Evolutionary conservation across 2,329 filamentous ascomycete genomes (phyloP).

Genomic region (Trichoderma sp.): DNA sequence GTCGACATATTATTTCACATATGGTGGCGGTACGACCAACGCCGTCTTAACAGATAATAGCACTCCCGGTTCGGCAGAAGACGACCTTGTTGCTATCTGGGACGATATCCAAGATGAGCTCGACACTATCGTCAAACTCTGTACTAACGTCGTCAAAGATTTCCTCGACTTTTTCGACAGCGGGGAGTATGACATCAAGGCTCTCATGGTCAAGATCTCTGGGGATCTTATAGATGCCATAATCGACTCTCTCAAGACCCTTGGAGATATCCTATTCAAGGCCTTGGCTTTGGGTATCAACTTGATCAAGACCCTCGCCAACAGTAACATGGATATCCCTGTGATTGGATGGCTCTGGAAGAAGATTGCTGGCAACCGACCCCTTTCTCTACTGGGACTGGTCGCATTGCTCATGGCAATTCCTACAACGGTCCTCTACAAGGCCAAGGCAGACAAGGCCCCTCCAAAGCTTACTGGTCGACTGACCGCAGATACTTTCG

Average conservation of each 20-base stretch:
- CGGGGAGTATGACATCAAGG: neutral
- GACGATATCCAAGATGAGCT: neutral
- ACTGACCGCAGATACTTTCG: neutral
- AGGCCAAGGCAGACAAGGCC: neutral
- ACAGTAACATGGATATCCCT: neutral
- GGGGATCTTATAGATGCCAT: neutral
- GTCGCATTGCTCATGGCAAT: neutral
- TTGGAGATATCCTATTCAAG: neutral
- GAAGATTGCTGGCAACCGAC: neutral
- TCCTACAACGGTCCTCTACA: neutral
- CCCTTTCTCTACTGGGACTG: neutral
- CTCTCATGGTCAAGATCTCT: neutral
- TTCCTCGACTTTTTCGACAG: neutral
- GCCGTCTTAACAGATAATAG: neutral
- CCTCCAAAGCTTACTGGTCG: neutral
- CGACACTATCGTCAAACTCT: neutral
- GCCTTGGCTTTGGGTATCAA: neutral
- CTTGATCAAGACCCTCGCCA: neutral
- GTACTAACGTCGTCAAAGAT: neutral
- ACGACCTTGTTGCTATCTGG: neutral
- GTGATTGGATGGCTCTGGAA: neutral
- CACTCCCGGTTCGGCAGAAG: neutral
- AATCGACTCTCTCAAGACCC: neutral
- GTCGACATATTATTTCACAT: neutral
- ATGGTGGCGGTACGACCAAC: neutral